Evolutionary conservation across 1,284 basidiomycete genomes (phyloP).

Genomic region (Rhodotorula sp.): DNA sequence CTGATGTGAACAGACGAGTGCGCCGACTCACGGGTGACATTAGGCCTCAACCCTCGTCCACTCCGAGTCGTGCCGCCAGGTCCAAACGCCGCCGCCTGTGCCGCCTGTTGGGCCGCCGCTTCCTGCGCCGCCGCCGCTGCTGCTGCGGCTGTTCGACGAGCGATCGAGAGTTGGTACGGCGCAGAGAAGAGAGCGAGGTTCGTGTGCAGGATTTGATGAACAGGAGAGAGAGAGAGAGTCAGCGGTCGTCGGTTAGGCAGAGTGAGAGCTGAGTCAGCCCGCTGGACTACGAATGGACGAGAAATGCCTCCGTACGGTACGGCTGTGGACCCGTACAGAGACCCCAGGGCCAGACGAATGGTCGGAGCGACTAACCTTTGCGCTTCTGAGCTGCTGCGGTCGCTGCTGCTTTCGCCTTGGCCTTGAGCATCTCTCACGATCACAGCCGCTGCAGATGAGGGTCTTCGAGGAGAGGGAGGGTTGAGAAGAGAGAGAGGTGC

Average conservation of each 20-base stretch:
- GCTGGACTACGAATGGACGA: too few relatives aligned
- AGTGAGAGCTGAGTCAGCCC: too few relatives aligned
- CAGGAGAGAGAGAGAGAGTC: background rate
- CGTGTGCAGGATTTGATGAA: too few relatives aligned
- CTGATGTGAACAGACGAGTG: too few relatives aligned
- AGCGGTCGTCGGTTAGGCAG: background rate
- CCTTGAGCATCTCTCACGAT: constrained; percentile 9
- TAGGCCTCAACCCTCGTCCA: constrained; percentile 17
- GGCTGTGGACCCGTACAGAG: too few relatives aligned
- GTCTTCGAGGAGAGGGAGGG: too few relatives aligned
- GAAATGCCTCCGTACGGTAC: background rate
- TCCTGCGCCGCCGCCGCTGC: constrained; percentile 30
- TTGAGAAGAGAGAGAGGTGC: too few relatives aligned
- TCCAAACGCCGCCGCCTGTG: constrained; percentile 1
- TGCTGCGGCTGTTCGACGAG: constrained; percentile 15
- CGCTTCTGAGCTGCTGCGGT: constrained; percentile 20
- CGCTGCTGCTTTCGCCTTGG: constrained; percentile 25
- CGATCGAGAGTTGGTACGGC: background rate
- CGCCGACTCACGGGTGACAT: constrained; percentile 19
- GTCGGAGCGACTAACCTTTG: constrained; percentile 16
- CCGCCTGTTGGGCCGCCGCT: constrained; percentile 23
- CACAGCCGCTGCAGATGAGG: too few relatives aligned
- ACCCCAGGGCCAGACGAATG: too few relatives aligned
- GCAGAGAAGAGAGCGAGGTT: background rate
- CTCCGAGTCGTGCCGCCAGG: constrained; percentile 9